phyloP scores from a whole-genome alignment of 2,329 filamentous ascomycete species.

The Aspergillus awamori region DNA sequence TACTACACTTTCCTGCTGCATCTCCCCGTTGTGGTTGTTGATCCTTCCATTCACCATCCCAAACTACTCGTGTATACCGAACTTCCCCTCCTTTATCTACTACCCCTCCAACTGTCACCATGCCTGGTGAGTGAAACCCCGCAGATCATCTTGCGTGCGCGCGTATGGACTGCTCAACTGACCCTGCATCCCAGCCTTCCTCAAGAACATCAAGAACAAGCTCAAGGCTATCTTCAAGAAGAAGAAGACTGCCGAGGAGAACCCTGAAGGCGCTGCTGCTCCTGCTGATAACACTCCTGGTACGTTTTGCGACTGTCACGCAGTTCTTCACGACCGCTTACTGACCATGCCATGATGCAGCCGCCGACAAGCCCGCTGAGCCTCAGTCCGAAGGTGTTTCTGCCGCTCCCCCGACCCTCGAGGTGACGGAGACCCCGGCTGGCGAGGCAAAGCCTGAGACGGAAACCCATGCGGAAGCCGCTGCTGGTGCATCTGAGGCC shows the following conservation, averaged over 20 bases:
- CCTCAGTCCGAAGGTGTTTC: conserved; percentile 7
- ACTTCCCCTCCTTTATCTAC: neutral
- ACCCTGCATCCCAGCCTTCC: conserved; percentile 27
- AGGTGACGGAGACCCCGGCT: conserved; percentile 12
- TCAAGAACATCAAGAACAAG: conserved; percentile 38
- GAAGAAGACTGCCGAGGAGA: conserved; percentile 29
- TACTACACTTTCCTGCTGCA: neutral
- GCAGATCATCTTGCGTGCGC: neutral
- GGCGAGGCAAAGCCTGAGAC: conserved; percentile 11
- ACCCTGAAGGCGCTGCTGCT: conserved; percentile 17
- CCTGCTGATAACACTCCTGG: conserved; percentile 19
- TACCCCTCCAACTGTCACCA: conserved; percentile 20
- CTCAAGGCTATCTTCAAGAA: conserved; percentile 38
- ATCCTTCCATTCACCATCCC: neutral
- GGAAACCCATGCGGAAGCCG: conserved; percentile 12
- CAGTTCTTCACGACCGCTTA: neutral
- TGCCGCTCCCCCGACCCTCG: neutral
- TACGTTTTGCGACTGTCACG: conserved; percentile 10
- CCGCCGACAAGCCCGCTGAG: conserved; percentile 14
- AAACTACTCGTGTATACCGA: neutral
- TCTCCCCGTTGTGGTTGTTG: neutral
- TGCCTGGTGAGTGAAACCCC: conserved; percentile 31
- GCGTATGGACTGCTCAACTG: neutral
- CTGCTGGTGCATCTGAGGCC: conserved; percentile 7
- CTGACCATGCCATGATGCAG: neutral